These are phyloP conservation scores for Logfia minima DNA, from an alignment of 129 eudicot genomes.

Conservation along the genomic window DNA sequence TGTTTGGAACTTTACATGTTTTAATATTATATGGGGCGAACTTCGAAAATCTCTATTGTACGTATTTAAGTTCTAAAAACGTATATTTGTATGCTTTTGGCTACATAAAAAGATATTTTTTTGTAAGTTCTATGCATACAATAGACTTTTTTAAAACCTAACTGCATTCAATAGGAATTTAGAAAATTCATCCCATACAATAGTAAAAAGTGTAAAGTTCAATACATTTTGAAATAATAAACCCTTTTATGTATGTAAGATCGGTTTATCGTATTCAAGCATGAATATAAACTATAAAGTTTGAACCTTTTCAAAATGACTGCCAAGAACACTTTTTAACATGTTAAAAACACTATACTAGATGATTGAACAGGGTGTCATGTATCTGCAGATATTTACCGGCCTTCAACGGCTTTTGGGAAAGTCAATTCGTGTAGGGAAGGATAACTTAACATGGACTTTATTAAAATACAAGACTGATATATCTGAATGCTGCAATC, in stretches of 20 bases:
- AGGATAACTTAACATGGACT: slow-evolving; percentile 64
- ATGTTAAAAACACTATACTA: not conserved
- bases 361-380: not conserved
- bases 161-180: too few relatives aligned
- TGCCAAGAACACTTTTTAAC: not conserved
- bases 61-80: too few relatives aligned
- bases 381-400: slow-evolving; percentile 44
- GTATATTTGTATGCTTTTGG: too few relatives aligned
- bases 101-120: too few relatives aligned
- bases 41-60: too few relatives aligned
- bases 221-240: too few relatives aligned
- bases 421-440: slow-evolving; percentile 45
- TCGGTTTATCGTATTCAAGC: slow-evolving; percentile 2
- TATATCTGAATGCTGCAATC: slow-evolving; percentile 14
- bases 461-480: slow-evolving; percentile 41
- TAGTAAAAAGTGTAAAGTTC: too few relatives aligned
- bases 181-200: too few relatives aligned
- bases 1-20: too few relatives aligned
- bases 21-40: too few relatives aligned
- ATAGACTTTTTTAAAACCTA: too few relatives aligned
- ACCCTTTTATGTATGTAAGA: not conserved
- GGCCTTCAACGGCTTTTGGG: slow-evolving; percentile 54
- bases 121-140: too few relatives aligned
- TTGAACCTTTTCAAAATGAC: not conserved
- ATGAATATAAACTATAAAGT: not conserved